Base-by-base conservation (phyloP, 805 yeast genomes). In the Debaryomyces hansenii region DNA sequence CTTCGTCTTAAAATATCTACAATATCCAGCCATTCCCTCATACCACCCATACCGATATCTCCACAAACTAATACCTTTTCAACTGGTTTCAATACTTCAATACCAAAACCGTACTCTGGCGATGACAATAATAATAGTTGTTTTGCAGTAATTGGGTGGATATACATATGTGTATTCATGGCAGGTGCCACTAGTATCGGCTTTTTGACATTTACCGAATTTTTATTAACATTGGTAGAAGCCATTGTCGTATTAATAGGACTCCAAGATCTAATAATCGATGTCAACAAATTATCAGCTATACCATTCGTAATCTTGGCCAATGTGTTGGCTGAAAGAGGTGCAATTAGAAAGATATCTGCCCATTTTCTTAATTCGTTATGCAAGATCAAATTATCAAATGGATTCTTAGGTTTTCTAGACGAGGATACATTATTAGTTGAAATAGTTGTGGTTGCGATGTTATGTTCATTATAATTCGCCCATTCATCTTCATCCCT, bases 401-500 rank as follows among this genome's bases (percentile, higher is more conserved):
- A 65, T 2, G 70, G 69, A 39, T 59, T 64, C 44, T 67, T 64
- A 8, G 56, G 59, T 45, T 63, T 63, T 31, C 58, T 60, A 7
- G 31, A 37, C 11, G 36, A 20, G 9, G 49, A 24, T 12, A 42
- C 31, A 7, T 9, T 29, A 15, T 40, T 10, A 32, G 35, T 38
- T 15, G 42, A 27, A 7, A 39, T 35, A 8, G 40, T 24, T n/a
- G 47, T 20, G 2, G 59, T 48, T 4, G 63, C 52, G 14, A 63
- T 53, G 21, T 60, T 56, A 36, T 54, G 48, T 42, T 67, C 72
- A 41, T 59, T 60, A 42, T 61, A 69, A 46, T 71, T 70, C 12
- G 69, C 77, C 99, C 99, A 92, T 67, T 92, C 98, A 63, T 94
- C 99, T 48, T 80, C 78, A 60, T 94, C 97, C 59, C 91, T 78